These are phyloP conservation scores for Angomonas deanei DNA, from an alignment of 208 protist genomes.

Conservation along the genomic window DNA sequence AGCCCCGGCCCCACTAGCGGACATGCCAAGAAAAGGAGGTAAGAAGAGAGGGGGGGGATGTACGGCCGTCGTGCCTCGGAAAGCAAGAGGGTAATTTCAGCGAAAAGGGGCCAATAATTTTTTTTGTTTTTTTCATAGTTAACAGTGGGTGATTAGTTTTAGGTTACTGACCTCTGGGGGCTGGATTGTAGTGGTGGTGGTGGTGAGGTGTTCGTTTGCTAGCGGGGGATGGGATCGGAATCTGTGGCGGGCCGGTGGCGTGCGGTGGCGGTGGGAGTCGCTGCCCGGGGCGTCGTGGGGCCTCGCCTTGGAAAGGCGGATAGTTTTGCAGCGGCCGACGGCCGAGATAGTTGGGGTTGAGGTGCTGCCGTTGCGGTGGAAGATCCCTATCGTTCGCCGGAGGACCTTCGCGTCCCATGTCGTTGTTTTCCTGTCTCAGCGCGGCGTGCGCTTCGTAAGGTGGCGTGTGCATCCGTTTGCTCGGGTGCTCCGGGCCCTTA, in stretches of 20 bases:
- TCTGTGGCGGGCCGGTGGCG: not conserved
- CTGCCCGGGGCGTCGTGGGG: not conserved
- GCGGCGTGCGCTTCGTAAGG: too few relatives aligned
- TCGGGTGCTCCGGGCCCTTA: not conserved
- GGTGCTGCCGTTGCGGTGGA: not conserved
- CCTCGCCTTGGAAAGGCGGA: not conserved
- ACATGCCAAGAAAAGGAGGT: too few relatives aligned
- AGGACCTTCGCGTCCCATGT: too few relatives aligned
- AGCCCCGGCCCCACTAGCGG: too few relatives aligned
- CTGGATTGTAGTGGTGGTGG: not conserved
- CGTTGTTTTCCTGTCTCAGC: too few relatives aligned
- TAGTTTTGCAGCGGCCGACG: not conserved
- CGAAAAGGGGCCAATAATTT: too few relatives aligned
- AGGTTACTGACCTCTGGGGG: not conserved
- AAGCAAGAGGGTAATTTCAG: too few relatives aligned
- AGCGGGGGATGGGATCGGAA: slow-evolving; percentile 2
- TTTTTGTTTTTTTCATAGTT: too few relatives aligned
- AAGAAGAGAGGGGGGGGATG: too few relatives aligned
- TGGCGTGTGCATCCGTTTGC: not conserved
- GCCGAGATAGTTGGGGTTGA: not conserved
- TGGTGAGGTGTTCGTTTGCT: slow-evolving; percentile 1
- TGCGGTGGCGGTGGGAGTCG: not conserved
- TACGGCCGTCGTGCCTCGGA: too few relatives aligned
- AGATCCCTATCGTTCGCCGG: too few relatives aligned
- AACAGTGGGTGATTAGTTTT: too few relatives aligned